Percentiles rank a stretch among this genome's conserved stretches.
These are phyloP conservation scores for Capronia americana DNA, from an alignment of 2,329 filamentous ascomycete species.

Conservation along the genomic window DNA sequence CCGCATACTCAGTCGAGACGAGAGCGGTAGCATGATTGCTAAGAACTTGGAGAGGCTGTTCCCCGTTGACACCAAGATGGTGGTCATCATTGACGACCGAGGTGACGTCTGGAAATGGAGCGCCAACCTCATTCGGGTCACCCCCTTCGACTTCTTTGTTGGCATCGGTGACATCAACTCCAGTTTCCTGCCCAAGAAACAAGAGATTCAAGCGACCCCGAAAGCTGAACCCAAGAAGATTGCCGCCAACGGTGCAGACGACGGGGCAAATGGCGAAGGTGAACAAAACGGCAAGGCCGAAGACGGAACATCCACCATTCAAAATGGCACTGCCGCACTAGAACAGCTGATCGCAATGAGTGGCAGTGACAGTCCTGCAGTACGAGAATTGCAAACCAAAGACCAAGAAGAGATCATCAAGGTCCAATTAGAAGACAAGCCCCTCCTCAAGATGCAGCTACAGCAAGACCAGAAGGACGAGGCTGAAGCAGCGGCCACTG, in stretches of 20 bases:
- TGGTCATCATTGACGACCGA: slow-evolving; percentile 96
- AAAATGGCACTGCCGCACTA: slow-evolving; percentile 55
- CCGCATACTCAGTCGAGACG: slow-evolving; percentile 92
- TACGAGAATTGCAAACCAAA: slow-evolving; percentile 76
- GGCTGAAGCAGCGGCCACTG: slow-evolving; percentile 55
- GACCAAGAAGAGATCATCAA: slow-evolving; percentile 88
- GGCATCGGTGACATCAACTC: slow-evolving; percentile 99
- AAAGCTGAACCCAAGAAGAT: slow-evolving; percentile 41
- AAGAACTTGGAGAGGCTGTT: slow-evolving; percentile 92
- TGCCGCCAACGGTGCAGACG: slow-evolving; percentile 39
- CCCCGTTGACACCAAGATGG: slow-evolving; percentile 97
- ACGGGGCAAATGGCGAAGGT: slow-evolving; percentile 13
- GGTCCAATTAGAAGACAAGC: slow-evolving; percentile 86
- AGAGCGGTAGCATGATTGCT: slow-evolving; percentile 89
- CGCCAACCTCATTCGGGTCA: slow-evolving; percentile 91
- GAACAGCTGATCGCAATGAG: slow-evolving; percentile 80
- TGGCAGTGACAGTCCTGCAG: slow-evolving; percentile 69
- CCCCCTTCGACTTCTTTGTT: slow-evolving; percentile 96
- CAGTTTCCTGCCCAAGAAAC: slow-evolving; percentile 86
- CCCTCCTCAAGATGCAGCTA: slow-evolving; percentile 89
- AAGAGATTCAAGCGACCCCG: slow-evolving; percentile 59
- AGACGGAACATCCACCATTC: slow-evolving; percentile 34
- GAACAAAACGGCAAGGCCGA: slow-evolving; percentile 31
- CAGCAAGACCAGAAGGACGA: slow-evolving; percentile 85
- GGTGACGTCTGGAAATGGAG: slow-evolving; percentile 96